These are phyloP conservation scores for Candida sonorensis DNA, from an alignment of 805 yeast species.

Conservation along the genomic window DNA sequence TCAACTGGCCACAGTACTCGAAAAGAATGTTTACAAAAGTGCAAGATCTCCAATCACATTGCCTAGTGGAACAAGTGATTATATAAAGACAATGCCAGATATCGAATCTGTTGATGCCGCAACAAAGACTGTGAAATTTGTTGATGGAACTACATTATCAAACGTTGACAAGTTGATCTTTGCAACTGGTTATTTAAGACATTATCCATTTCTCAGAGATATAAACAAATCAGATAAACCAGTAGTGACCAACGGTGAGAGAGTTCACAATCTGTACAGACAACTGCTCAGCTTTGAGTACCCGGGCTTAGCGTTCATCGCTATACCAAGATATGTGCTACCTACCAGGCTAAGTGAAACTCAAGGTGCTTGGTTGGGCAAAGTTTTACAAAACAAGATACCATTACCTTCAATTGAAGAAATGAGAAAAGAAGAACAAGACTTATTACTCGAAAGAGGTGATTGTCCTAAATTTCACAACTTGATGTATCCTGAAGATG, in stretches of 20 bases:
- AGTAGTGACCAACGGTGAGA: slow-evolving; percentile 38
- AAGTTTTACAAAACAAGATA: slow-evolving; percentile 54
- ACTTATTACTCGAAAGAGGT: slow-evolving; percentile 35
- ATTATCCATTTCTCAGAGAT: slow-evolving; percentile 47
- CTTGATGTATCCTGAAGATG: slow-evolving; percentile 49
- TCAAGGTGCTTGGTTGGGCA: slow-evolving; percentile 60
- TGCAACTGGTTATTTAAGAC: slow-evolving; percentile 66
- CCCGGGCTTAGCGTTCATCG: slow-evolving; percentile 59
- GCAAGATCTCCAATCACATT: slow-evolving; percentile 37
- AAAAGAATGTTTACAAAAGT: slow-evolving; percentile 40
- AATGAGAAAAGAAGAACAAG: slow-evolving; percentile 38
- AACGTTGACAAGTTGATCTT: slow-evolving; percentile 53
- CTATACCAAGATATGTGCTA: slow-evolving; percentile 53
- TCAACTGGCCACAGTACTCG: slow-evolving; percentile 43
- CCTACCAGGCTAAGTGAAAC: slow-evolving; percentile 56
- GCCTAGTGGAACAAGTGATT: slow-evolving; percentile 38
- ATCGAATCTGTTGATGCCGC: slow-evolving; percentile 32
- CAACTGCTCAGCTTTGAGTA: slow-evolving; percentile 53
- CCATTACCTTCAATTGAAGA: slow-evolving; percentile 38
- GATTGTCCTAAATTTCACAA: slow-evolving; percentile 40
- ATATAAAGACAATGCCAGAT: slow-evolving; percentile 37
- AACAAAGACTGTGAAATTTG: slow-evolving; percentile 34
- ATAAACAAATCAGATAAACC: slow-evolving; percentile 22
- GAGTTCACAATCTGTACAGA: slow-evolving; percentile 48
- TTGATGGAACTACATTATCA: slow-evolving; percentile 38